Conservation (phyloP, 225 moss, liverwort and hornwort species). For the Marchantia polymorpha region DNA sequence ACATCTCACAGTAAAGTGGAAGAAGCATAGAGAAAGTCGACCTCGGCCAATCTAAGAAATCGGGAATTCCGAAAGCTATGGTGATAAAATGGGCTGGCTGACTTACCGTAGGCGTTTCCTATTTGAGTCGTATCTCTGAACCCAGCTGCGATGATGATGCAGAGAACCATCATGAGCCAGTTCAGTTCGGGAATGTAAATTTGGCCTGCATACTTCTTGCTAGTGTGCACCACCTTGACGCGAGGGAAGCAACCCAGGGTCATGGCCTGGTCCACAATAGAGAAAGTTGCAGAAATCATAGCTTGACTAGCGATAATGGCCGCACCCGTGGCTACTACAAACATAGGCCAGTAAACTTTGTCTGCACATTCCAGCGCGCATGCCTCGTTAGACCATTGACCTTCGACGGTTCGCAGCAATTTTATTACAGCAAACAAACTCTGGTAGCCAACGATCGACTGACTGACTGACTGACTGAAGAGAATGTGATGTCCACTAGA, state of each 20-base stretch:
- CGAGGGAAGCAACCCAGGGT: slow-evolving; percentile 75
- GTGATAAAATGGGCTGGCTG: too few relatives aligned
- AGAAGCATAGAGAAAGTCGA: too few relatives aligned
- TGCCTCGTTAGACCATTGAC: not conserved
- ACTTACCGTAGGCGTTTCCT: slow-evolving; percentile 78
- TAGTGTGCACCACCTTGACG: slow-evolving; percentile 74
- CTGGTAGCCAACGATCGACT: too few relatives aligned
- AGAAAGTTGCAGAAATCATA: slow-evolving; percentile 79
- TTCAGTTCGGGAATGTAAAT: slow-evolving; percentile 89
- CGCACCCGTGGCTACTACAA: slow-evolving; percentile 63
- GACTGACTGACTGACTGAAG: too few relatives aligned
- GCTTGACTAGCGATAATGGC: slow-evolving; percentile 91
- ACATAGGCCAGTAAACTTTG: slow-evolving; percentile 75
- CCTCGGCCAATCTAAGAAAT: too few relatives aligned
- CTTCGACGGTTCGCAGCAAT: too few relatives aligned
- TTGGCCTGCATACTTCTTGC: slow-evolving; percentile 55
- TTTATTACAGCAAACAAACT: too few relatives aligned
- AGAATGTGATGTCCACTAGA: not conserved
- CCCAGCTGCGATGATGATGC: slow-evolving; percentile 45
- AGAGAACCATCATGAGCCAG: slow-evolving; percentile 63
- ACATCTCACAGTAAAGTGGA: too few relatives aligned
- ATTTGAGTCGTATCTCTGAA: slow-evolving; percentile 62
- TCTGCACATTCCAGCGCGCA: slow-evolving; percentile 29
- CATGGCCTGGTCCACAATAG: slow-evolving; percentile 75
- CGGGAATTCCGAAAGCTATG: too few relatives aligned